These are phyloP conservation scores for Lepidium sativum DNA, from an alignment of 345 rosid species.

Conservation along the genomic window DNA sequence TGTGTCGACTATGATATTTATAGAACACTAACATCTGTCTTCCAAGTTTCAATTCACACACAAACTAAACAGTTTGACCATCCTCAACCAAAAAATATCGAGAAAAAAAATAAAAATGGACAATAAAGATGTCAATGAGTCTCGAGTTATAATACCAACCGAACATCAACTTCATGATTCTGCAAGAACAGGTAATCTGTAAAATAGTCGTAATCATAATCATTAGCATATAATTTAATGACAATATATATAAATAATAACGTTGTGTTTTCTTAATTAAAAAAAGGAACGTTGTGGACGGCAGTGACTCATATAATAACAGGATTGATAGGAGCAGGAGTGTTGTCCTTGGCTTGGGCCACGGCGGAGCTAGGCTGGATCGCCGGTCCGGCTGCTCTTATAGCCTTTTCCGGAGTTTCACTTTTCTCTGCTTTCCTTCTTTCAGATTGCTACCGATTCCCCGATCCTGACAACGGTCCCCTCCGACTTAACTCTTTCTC, in stretches of 20 bases:
- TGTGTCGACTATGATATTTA: not conserved
- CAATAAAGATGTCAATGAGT: not conserved
- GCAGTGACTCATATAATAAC: slow-evolving; percentile 63
- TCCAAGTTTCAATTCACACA: not conserved
- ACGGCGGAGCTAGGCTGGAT: slow-evolving; percentile 66
- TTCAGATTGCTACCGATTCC: slow-evolving; percentile 45
- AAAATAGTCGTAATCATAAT: not conserved
- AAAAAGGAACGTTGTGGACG: slow-evolving; percentile 48
- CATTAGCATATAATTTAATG: not conserved
- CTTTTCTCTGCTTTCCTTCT: slow-evolving; percentile 40
- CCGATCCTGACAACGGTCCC: slow-evolving; percentile 45
- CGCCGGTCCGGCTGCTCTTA: slow-evolving; percentile 44
- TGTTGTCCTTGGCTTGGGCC: slow-evolving; percentile 72
- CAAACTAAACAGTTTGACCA: not conserved
- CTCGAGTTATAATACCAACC: not conserved
- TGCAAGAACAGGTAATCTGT: slow-evolving; percentile 11
- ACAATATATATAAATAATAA: not conserved
- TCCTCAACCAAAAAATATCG: not conserved
- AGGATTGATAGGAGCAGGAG: slow-evolving; percentile 80
- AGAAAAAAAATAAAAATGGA: not conserved
- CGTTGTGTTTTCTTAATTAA: not conserved
- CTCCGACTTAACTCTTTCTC: slow-evolving; percentile 34
- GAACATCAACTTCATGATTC: slow-evolving; percentile 9
- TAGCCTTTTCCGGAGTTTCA: slow-evolving; percentile 45
- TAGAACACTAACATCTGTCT: not conserved